These are phyloP conservation scores for Torulaspora maleeae DNA, from an alignment of 805 yeast species.

Conservation along the genomic window DNA sequence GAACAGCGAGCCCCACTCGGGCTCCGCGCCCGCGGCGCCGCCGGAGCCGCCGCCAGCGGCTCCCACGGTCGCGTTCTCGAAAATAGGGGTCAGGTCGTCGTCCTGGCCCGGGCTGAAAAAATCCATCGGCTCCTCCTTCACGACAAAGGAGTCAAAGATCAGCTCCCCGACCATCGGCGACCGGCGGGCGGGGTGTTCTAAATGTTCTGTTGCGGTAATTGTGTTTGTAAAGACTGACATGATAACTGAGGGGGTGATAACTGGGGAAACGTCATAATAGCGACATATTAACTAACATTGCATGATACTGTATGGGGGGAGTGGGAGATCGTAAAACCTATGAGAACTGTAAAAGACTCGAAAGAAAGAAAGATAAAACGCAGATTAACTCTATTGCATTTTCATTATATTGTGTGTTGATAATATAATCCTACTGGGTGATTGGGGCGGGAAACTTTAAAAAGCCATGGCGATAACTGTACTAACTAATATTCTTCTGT, in stretches of 20 bases:
- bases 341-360: constrained; percentile 1
- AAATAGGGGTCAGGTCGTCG: constrained; percentile 57
- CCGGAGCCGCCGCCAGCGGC: no score
- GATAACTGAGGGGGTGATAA: neutral
- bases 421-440: neutral
- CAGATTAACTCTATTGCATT: constrained; percentile 3
- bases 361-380: neutral
- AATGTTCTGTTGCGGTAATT: neutral
- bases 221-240: constrained; percentile 3
- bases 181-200: constrained; percentile 1
- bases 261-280: constrained; percentile 5
- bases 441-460: neutral
- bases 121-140: constrained; percentile 14
- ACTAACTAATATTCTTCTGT: neutral
- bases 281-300: constrained; percentile 7
- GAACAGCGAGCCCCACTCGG: constrained; percentile 60
- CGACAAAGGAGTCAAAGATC: constrained; percentile 26
- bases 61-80: constrained; percentile 30
- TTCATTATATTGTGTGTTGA: neutral
- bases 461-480: constrained; percentile 5
- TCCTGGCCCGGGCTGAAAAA: constrained; percentile 32
- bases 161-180: constrained; percentile 25
- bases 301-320: neutral
- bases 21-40: neutral
- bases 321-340: neutral